Evolutionary conservation across 2,329 filamentous ascomycete species (phyloP).

Genomic region (Pochonia chlamydosporia): DNA sequence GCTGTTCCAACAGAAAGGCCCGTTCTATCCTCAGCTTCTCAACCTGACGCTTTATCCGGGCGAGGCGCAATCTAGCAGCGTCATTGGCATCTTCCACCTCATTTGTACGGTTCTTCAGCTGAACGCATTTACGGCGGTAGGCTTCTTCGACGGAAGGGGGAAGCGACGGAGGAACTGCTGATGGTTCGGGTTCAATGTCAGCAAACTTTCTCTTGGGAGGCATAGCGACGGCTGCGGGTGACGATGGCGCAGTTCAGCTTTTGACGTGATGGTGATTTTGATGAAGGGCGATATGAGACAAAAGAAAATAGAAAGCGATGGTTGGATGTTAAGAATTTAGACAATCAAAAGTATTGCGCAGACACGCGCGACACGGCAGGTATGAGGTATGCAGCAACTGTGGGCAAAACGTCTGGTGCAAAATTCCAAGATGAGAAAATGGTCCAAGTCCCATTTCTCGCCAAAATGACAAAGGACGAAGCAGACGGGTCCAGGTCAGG

Average conservation of each 20-base stretch:
- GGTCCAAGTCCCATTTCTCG: background rate
- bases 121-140: constrained; percentile 94
- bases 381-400: background rate
- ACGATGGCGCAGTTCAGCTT: background rate
- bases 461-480: background rate
- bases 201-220: constrained; percentile 30
- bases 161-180: constrained; percentile 51
- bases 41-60: constrained; percentile 75
- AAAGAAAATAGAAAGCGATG: background rate
- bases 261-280: background rate
- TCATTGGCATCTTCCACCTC: constrained; percentile 93
- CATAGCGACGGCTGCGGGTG: constrained; percentile 17
- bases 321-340: background rate
- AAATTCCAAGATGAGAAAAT: background rate
- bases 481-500: no score
- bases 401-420: no score
- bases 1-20: constrained; percentile 66
- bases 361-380: background rate
- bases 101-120: constrained; percentile 82
- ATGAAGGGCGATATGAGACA: background rate
- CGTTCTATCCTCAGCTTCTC: constrained; percentile 88
- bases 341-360: constrained; percentile 6
- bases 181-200: constrained; percentile 30
- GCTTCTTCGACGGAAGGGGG: constrained; percentile 92
- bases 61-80: constrained; percentile 69